Evolutionary conservation across 2,329 filamentous ascomycete species (phyloP).

Genomic region (Paecilomyces formosus): DNA sequence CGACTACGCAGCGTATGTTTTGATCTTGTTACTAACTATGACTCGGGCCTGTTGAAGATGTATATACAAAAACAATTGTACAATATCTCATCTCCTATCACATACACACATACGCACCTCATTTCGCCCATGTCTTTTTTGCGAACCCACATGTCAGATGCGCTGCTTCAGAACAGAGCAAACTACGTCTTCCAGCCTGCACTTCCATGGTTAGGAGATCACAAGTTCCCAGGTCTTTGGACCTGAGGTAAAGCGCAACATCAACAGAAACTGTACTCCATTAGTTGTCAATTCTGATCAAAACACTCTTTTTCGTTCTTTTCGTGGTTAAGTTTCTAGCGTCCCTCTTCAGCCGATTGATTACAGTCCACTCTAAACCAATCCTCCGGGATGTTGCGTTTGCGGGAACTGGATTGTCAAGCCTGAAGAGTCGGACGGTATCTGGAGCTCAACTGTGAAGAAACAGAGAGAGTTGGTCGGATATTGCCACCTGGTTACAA

Average conservation of each 20-base stretch:
- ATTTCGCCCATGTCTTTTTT: background rate
- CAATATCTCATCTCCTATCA: constrained; percentile 9
- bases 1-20: constrained; percentile 6
- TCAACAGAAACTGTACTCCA: constrained; percentile 23
- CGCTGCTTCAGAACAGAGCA: constrained; percentile 47
- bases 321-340: background rate
- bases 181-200: constrained; percentile 40
- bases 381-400: background rate
- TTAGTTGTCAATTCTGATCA: constrained; percentile 3
- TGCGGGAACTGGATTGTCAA: background rate
- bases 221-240: constrained; percentile 34
- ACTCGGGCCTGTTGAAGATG: constrained; percentile 5
- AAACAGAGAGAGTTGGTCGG: background rate
- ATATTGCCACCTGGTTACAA: constrained; percentile 7
- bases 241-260: constrained; percentile 41
- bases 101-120: background rate
- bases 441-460: constrained; percentile 9
- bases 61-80: constrained; percentile 16
- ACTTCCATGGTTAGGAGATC: constrained; percentile 43
- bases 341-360: constrained; percentile 12
- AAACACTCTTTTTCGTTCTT: background rate
- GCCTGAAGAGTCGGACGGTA: background rate
- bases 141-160: constrained; percentile 13
- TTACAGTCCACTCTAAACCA: background rate
- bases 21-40: constrained; percentile 8